These are phyloP conservation scores for Azolla pinnata DNA, from an alignment of 75 land plant species.

Conservation along the genomic window DNA sequence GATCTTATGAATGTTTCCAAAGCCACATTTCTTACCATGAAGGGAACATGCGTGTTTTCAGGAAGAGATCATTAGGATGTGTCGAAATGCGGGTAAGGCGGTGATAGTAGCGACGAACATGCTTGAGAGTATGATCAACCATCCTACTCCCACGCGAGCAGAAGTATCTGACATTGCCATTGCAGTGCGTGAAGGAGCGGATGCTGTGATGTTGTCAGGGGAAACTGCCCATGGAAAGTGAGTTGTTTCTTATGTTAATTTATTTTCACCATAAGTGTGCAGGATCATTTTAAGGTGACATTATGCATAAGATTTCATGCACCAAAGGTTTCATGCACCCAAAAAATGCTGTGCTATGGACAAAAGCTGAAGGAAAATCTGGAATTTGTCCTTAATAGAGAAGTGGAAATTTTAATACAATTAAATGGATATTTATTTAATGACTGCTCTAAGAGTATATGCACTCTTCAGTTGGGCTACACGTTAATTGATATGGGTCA, in stretches of 20 bases:
- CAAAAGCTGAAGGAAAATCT: no score
- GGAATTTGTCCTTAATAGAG: no score
- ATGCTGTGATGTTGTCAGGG: conserved; percentile 97
- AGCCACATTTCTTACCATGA: neutral
- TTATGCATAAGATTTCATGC: no score
- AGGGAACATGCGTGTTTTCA: conserved; percentile 21
- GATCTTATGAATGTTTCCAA: neutral
- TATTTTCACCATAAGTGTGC: no score
- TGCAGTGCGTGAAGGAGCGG: conserved; percentile 95
- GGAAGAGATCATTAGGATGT: conserved; percentile 88
- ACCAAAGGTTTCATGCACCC: no score
- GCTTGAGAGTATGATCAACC: conserved; percentile 97
- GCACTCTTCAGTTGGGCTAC: no score
- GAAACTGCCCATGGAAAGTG: conserved; percentile 99
- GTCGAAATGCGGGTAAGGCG: conserved; percentile 73
- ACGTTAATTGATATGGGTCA: no score
- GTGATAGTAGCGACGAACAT: conserved; percentile 98
- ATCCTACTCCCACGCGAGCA: conserved; percentile 98
- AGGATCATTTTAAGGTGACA: no score
- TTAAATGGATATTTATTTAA: no score
- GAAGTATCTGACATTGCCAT: conserved; percentile 98
- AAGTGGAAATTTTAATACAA: no score
- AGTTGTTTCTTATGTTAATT: conserved; percentile 13
- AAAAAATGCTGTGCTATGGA: no score
- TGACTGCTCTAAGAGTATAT: no score